A percentile compares a stretch with the other conserved stretches of the same genome.
Conservation (phyloP, 768 basidiomycete genomes). For the Pleurotus platypus region DNA sequence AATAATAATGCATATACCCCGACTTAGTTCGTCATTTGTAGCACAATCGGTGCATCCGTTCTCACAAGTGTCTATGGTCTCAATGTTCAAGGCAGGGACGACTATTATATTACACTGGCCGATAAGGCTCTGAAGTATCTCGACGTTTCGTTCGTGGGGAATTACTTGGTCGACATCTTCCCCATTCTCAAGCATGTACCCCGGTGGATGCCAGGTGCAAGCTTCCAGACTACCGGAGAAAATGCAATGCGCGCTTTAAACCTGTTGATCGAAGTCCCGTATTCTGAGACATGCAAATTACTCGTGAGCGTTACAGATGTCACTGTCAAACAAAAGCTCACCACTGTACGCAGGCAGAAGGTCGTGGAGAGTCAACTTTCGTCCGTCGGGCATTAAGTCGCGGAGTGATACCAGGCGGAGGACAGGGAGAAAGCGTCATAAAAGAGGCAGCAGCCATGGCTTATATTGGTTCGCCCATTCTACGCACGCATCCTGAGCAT, state of each 20-base stretch:
- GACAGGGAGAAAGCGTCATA: background rate
- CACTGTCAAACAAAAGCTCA: background rate
- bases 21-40: constrained; percentile 10
- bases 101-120: background rate
- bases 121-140: background rate
- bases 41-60: background rate
- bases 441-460: background rate
- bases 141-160: background rate
- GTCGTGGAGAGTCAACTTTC: background rate
- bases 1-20: background rate
- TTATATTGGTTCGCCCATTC: background rate
- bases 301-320: constrained; percentile 19
- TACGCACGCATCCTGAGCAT: too few species aligned
- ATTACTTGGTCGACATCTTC: background rate
- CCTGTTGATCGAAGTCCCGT: background rate
- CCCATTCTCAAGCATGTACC: background rate
- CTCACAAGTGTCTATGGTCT: background rate
- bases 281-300: constrained; percentile 15
- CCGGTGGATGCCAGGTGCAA: background rate
- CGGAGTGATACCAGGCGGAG: background rate
- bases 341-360: background rate
- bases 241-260: background rate
- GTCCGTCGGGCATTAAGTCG: background rate
- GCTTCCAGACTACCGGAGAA: background rate
- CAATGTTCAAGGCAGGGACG: background rate